phyloP scores from a whole-genome alignment of 768 basidiomycete genomes.

The Fibroporia radiculosa region DNA sequence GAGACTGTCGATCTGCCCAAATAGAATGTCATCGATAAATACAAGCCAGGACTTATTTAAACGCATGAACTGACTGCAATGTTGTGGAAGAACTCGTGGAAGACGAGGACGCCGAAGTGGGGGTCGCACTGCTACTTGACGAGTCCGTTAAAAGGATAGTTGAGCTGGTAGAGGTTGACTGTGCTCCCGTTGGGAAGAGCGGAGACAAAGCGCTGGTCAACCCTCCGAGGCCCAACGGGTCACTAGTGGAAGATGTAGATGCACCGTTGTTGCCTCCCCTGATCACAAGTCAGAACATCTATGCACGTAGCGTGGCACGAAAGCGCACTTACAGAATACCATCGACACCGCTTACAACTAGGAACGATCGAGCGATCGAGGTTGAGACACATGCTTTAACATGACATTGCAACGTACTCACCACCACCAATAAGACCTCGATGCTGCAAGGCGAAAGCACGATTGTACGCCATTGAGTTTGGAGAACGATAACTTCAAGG shows the following conservation, averaged over 20 bases:
- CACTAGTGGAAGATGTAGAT: neutral
- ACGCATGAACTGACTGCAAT: neutral
- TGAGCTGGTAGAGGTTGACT: slow-evolving; percentile 4
- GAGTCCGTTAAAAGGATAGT: slow-evolving; percentile 5
- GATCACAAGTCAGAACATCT: slow-evolving; percentile 5
- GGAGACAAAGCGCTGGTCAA: neutral
- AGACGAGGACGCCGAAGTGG: neutral
- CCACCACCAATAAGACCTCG: slow-evolving; percentile 21
- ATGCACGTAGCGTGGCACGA: neutral
- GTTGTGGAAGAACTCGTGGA: neutral
- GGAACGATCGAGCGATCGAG: neutral
- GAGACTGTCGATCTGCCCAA: neutral
- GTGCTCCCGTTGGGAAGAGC: neutral
- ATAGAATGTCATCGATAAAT: neutral
- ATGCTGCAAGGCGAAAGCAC: slow-evolving; percentile 10
- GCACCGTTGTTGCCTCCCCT: neutral
- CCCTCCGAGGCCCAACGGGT: slow-evolving; percentile 2
- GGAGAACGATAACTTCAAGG: neutral
- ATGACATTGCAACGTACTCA: no score
- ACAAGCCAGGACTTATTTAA: neutral
- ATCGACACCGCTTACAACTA: slow-evolving; percentile 5
- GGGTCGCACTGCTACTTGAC: neutral
- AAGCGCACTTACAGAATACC: slow-evolving; percentile 19
- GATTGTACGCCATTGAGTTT: slow-evolving; percentile 7
- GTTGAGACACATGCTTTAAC: no score